Conservation (phyloP, 108 stramenopile species). For the Cyclotella choctawhatcheeana region DNA sequence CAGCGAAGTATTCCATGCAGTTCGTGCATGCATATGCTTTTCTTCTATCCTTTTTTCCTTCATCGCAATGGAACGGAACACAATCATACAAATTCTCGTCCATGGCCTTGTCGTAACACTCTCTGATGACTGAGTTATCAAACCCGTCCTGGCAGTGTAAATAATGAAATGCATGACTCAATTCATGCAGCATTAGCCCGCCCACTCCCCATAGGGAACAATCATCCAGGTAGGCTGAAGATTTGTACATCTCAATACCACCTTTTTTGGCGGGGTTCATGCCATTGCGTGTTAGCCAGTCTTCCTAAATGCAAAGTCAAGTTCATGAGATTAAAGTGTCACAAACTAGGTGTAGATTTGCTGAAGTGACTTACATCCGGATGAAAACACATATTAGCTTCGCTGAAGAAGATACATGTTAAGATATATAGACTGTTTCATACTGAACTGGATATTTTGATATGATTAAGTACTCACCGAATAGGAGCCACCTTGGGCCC, state of each 20-base stretch:
- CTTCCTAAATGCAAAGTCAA: too few species aligned
- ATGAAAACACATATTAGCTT: slow-evolving; percentile 73
- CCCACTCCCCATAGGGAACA: slow-evolving; percentile 81
- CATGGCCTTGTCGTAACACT: slow-evolving; percentile 82
- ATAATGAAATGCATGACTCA: slow-evolving; percentile 87
- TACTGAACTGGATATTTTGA: too few species aligned
- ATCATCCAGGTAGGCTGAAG: slow-evolving; percentile 61
- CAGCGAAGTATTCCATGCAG: slow-evolving; percentile 92
- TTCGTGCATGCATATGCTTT: slow-evolving; percentile 89
- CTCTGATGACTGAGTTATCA: slow-evolving; percentile 67
- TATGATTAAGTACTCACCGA: too few species aligned
- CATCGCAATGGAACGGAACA: slow-evolving; percentile 69
- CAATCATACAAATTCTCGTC: slow-evolving; percentile 80
- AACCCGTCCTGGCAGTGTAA: slow-evolving; percentile 69
- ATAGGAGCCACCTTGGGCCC: slow-evolving; percentile 75
- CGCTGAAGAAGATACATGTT: too few species aligned
- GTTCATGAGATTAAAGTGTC: too few species aligned
- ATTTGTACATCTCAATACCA: slow-evolving; percentile 76
- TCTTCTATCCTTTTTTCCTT: slow-evolving; percentile 47
- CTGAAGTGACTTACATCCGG: too few species aligned
- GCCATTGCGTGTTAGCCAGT: slow-evolving; percentile 70
- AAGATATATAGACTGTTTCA: too few species aligned
- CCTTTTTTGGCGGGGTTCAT: slow-evolving; percentile 60
- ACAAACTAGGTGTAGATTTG: too few species aligned
- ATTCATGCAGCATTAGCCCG: slow-evolving; percentile 84